Evolutionary conservation across 495 filamentous ascomycete species (phyloP), one percentile per base, ranked within the genome.

Genomic region (Amorphotheca resinae): DNA sequence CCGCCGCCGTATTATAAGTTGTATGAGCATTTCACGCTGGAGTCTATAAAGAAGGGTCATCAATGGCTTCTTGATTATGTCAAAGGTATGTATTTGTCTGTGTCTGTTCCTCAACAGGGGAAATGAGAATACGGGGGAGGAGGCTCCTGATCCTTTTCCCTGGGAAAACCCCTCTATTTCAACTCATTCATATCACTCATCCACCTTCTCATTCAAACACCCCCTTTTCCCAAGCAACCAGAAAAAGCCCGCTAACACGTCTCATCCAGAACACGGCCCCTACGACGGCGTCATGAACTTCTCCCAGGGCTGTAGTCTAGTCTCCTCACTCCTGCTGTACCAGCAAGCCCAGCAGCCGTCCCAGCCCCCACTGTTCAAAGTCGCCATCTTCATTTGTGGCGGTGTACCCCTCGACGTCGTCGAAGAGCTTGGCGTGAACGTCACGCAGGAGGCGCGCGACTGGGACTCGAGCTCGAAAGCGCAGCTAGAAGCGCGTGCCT

Each of bases 211-310:
- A n/a, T n/a, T n/a, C n/a, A n/a, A n/a, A n/a, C n/a, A n/a, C n/a
- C n/a, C n/a, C n/a, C n/a, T n/a, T n/a, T n/a, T n/a, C n/a, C n/a
- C n/a, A n/a, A n/a, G n/a, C n/a, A n/a, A n/a, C n/a, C n/a, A n/a
- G n/a, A n/a, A n/a, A n/a, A n/a, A n/a, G n/a, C n/a, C n/a, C n/a
- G n/a, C n/a, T n/a, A n/a, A n/a, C n/a, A n/a, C n/a, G n/a, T n/a
- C n/a, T n/a, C n/a, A 79, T 32, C 59, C 63, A 2, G 42, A 53
- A 2, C 54, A 73, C 26, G 77, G 74, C 0, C 75, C 75, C 1
- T 82, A 73, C 59, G 79, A 82, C 49, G 65, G 65, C 14, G 65
- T 80, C 7, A 57, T 80, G 48, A 64, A 64, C 47, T 81, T 77
- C 52, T 76, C 72, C 5, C 74, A 82, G 37, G 76, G 76, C 12